phyloP scores from a whole-genome alignment of 2,329 filamentous ascomycete species.

The Graphilbum ipis-grandicollis region DNA sequence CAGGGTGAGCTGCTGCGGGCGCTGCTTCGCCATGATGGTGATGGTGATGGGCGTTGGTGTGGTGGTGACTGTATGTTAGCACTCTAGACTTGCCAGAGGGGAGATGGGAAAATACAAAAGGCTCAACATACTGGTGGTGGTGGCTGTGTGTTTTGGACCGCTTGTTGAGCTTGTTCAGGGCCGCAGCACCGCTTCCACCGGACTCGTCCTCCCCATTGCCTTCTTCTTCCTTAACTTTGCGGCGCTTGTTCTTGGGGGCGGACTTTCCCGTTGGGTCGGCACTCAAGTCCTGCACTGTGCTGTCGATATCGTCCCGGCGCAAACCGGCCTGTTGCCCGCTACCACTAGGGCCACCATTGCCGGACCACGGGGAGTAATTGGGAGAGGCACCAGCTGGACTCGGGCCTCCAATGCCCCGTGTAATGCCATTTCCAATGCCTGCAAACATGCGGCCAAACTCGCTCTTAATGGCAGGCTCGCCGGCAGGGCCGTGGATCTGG shows the following conservation, averaged over 20 bases:
- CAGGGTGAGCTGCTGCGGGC: conserved; percentile 21
- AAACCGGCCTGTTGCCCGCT: too few relatives aligned
- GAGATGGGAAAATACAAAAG: neutral
- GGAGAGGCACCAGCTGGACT: conserved; percentile 22
- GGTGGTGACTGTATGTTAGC: conserved; percentile 15
- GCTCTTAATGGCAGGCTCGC: conserved; percentile 80
- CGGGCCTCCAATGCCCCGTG: conserved; percentile 31
- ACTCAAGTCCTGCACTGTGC: conserved; percentile 24
- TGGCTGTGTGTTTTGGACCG: conserved; percentile 46
- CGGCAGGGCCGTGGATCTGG: conserved; percentile 58
- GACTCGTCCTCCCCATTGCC: conserved; percentile 47
- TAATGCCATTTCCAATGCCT: conserved; percentile 54
- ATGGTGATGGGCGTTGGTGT: conserved; percentile 46
- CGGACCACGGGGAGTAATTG: too few relatives aligned
- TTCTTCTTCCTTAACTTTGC: conserved; percentile 66
- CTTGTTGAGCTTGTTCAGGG: conserved; percentile 39
- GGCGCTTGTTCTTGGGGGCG: conserved; percentile 36
- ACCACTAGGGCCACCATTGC: neutral
- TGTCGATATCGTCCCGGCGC: conserved; percentile 35
- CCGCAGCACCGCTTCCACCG: conserved; percentile 43
- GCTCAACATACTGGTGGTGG: conserved; percentile 43
- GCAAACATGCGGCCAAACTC: conserved; percentile 92
- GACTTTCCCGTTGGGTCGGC: conserved; percentile 19
- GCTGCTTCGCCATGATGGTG: conserved; percentile 22
- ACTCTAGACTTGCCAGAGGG: too few relatives aligned